A percentile compares a stretch with the other conserved stretches of the same genome.
phyloP scores from a whole-genome alignment of 768 basidiomycete species.

The Suillus decipiens region DNA sequence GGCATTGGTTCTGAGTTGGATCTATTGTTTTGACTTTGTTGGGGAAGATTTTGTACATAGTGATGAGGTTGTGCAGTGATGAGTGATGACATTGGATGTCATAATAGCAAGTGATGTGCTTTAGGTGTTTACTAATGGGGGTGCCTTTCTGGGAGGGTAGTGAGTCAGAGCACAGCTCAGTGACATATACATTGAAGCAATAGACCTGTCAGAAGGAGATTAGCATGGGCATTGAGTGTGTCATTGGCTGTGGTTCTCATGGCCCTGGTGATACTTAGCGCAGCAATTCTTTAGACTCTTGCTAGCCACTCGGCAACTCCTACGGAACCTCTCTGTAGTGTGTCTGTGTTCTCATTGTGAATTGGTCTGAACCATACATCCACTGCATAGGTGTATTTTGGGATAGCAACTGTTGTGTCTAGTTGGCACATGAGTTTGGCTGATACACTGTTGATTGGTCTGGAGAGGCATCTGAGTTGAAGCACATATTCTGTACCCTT shows the following conservation, averaged over 20 bases:
- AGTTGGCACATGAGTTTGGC: conserved; percentile 11
- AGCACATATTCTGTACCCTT: conserved; percentile 6
- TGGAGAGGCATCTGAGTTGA: background rate
- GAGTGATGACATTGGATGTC: too few species aligned
- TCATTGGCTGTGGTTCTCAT: conserved; percentile 17
- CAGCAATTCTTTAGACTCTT: conserved; percentile 20
- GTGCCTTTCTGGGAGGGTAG: conserved; percentile 16
- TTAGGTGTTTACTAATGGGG: background rate
- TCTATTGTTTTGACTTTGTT: too few species aligned
- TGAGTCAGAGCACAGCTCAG: conserved; percentile 3
- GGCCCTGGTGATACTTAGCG: background rate
- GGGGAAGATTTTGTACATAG: too few species aligned
- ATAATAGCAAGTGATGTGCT: too few species aligned
- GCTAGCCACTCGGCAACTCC: background rate
- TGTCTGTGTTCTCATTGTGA: background rate
- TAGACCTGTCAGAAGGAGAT: conserved; percentile 10
- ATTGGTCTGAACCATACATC: conserved; percentile 19
- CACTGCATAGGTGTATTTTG: conserved; percentile 25
- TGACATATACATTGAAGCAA: conserved; percentile 4
- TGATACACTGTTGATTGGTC: background rate
- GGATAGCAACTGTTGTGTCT: conserved; percentile 19
- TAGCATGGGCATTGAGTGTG: conserved; percentile 4
- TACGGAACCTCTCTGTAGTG: conserved; percentile 7
- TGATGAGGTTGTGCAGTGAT: too few species aligned
- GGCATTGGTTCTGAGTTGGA: too few species aligned